phyloP scores from a whole-genome alignment of 1,284 basidiomycete genomes.

The Singerocomus rubriflavus region DNA sequence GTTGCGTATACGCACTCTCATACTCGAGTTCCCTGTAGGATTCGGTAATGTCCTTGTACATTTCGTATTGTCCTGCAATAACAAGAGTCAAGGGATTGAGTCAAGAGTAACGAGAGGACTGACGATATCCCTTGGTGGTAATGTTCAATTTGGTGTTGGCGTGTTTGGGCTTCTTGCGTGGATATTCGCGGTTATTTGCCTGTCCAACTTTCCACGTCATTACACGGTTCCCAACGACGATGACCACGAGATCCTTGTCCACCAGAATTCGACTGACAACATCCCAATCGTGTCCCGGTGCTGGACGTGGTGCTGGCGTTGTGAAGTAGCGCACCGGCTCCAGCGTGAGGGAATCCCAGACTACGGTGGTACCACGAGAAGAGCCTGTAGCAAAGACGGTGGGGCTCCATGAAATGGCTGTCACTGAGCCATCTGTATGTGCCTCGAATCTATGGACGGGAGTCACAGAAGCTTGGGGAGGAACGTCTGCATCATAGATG shows the following conservation, averaged over 20 bases:
- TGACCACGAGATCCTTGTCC: constrained; percentile 60
- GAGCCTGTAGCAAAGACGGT: constrained; percentile 62
- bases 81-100: constrained; percentile 1
- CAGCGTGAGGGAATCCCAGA: constrained; percentile 69
- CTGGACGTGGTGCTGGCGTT: constrained; percentile 42
- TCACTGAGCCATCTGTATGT: constrained; percentile 55
- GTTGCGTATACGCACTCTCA: constrained; percentile 40
- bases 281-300: constrained; percentile 40
- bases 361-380: constrained; percentile 55
- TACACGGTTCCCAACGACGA: constrained; percentile 60
- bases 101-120: constrained; percentile 9
- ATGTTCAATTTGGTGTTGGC: constrained; percentile 19
- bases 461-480: constrained; percentile 18
- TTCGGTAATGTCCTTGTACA: constrained; percentile 64
- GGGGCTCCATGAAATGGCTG: constrained; percentile 59
- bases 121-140: constrained; percentile 28
- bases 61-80: constrained; percentile 56
- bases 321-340: constrained; percentile 52
- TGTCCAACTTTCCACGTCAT: constrained; percentile 69
- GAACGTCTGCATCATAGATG: constrained; percentile 44
- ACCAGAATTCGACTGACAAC: constrained; percentile 63
- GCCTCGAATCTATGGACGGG: constrained; percentile 55
- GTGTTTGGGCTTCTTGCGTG: constrained; percentile 20
- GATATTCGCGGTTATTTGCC: constrained; percentile 22
- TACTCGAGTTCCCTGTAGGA: constrained; percentile 52